phyloP scores from a whole-genome alignment of 768 basidiomycete genomes.

The Leccinum boreale region DNA sequence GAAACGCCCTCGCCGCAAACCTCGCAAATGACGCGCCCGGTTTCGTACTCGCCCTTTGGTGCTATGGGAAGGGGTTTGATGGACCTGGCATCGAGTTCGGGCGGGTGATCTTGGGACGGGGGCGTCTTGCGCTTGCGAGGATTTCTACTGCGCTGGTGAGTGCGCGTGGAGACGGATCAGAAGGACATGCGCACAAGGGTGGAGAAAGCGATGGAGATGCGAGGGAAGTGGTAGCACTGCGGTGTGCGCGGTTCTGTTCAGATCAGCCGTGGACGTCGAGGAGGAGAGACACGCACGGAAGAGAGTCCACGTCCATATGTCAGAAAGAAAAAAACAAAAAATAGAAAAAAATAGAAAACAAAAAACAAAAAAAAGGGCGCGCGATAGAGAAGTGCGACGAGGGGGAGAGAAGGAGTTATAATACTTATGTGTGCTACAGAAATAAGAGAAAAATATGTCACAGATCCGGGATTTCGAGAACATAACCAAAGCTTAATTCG shows the following conservation, averaged over 20 bases:
- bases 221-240: constrained; percentile 12
- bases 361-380: constrained; percentile 1
- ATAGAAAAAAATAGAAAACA: neutral
- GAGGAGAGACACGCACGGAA: constrained; percentile 17
- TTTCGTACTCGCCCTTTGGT: constrained; percentile 55
- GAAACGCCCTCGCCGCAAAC: constrained; percentile 59
- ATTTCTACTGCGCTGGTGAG: constrained; percentile 23
- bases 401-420: constrained; percentile 26
- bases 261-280: constrained; percentile 12
- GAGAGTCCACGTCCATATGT: constrained; percentile 19
- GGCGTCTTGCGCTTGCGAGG: constrained; percentile 41
- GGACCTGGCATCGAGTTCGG: constrained; percentile 12
- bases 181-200: constrained; percentile 20
- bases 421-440: constrained; percentile 30
- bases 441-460: constrained; percentile 39
- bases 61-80: constrained; percentile 10
- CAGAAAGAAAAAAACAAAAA: constrained; percentile 4
- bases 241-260: constrained; percentile 4
- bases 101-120: constrained; percentile 21
- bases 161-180: constrained; percentile 17
- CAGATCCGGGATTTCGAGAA: constrained; percentile 39
- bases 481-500: constrained; percentile 37
- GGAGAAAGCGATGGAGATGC: constrained; percentile 14
- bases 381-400: constrained; percentile 11
- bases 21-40: constrained; percentile 64